Evolutionary conservation across 768 basidiomycete species (phyloP).

Genomic region (Suillus hirtellus): DNA sequence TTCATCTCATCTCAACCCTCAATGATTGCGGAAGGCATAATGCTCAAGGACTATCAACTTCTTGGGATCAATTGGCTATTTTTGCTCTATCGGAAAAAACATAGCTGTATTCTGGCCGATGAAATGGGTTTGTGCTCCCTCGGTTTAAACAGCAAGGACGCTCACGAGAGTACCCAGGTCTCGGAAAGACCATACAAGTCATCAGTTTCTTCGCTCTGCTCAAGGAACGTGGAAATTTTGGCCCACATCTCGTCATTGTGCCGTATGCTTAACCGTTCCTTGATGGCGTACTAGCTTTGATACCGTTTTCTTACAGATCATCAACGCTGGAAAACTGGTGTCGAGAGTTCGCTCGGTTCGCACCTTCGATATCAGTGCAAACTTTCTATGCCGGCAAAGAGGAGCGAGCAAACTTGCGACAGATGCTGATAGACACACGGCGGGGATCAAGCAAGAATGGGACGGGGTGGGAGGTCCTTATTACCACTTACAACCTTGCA

Average conservation of each 20-base stretch:
- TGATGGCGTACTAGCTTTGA: slow-evolving; percentile 1
- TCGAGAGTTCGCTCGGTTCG: slow-evolving; percentile 91
- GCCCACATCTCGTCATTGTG: slow-evolving; percentile 92
- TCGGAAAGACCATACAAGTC: slow-evolving; percentile 98
- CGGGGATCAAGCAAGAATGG: slow-evolving; percentile 45
- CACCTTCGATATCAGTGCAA: slow-evolving; percentile 79
- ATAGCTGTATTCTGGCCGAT: slow-evolving; percentile 96
- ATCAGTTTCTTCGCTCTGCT: slow-evolving; percentile 94
- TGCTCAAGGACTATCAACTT: slow-evolving; percentile 94
- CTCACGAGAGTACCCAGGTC: slow-evolving; percentile 50
- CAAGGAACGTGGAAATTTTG: slow-evolving; percentile 73
- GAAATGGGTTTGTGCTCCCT: slow-evolving; percentile 83
- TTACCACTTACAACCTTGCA: slow-evolving; percentile 96
- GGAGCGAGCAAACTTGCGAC: slow-evolving; percentile 73
- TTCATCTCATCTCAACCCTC: slow-evolving; percentile 79
- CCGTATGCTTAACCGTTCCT: slow-evolving; percentile 60
- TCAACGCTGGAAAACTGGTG: slow-evolving; percentile 99
- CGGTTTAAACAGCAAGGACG: slow-evolving; percentile 8
- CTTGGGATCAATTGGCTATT: slow-evolving; percentile 98
- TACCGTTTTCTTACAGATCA: slow-evolving; percentile 50
- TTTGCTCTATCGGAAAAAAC: slow-evolving; percentile 73
- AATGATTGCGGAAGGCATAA: slow-evolving; percentile 61
- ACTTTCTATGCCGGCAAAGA: slow-evolving; percentile 95
- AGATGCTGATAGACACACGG: slow-evolving; percentile 67
- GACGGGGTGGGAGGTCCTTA: slow-evolving; percentile 86